Evolutionary conservation across 2,329 filamentous ascomycete species (phyloP).

Genomic region (Beauveria scarabaeidicola): DNA sequence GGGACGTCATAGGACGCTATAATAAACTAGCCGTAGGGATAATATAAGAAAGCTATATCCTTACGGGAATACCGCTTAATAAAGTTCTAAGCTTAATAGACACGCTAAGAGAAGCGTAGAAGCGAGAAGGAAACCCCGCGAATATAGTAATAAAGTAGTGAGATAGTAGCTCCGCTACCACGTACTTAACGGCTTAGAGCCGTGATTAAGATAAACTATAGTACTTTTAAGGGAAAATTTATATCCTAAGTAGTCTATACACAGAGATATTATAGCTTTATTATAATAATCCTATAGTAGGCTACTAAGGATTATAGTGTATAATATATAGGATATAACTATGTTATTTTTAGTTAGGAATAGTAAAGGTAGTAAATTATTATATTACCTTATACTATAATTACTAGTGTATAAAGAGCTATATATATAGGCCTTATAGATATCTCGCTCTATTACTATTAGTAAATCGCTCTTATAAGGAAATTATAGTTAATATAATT

Average conservation of each 20-base stretch:
- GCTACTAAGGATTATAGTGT: background rate
- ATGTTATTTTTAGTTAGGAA: background rate
- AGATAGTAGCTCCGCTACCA: too few species aligned
- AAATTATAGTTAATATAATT: background rate
- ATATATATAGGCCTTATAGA: constrained; percentile 20
- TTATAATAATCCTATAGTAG: constrained; percentile 2
- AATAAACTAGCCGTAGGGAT: too few species aligned
- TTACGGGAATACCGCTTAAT: too few species aligned
- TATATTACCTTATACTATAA: constrained; percentile 7
- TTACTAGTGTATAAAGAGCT: too few species aligned
- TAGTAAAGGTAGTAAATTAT: background rate
- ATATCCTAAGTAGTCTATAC: constrained; percentile 5
- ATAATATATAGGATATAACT: background rate
- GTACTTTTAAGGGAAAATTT: background rate
- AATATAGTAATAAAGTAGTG: background rate
- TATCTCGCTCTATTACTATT: constrained; percentile 9
- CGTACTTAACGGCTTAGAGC: constrained; percentile 3
- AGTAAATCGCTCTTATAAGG: constrained; percentile 12
- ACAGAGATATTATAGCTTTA: constrained; percentile 8
- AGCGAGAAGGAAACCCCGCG: background rate
- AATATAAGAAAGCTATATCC: too few species aligned
- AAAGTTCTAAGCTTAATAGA: too few species aligned
- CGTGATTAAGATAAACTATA: background rate
- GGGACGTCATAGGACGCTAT: too few species aligned
- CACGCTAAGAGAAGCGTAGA: background rate